Conservation (phyloP, 305 asterid genomes). For the Plantago rigida region DNA sequence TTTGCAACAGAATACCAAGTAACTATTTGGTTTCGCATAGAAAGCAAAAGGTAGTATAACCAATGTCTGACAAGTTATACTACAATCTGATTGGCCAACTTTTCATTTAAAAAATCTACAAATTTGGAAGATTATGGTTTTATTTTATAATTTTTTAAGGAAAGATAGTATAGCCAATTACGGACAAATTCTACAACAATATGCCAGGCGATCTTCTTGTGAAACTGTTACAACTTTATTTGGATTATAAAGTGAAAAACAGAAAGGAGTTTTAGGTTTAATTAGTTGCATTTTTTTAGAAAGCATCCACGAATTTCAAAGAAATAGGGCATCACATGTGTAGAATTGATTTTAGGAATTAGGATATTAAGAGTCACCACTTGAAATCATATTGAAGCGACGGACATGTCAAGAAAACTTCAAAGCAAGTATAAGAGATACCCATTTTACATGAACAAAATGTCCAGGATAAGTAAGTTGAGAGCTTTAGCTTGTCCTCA, state of each 20-base stretch:
- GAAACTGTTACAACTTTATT: too few relatives aligned
- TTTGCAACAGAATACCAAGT: too few relatives aligned
- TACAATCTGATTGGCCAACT: too few relatives aligned
- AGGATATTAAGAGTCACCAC: neutral
- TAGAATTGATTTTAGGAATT: neutral
- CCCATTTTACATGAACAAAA: constrained; percentile 87
- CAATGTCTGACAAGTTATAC: too few relatives aligned
- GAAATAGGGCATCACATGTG: neutral
- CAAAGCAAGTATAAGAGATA: constrained; percentile 25
- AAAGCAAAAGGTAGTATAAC: too few relatives aligned
- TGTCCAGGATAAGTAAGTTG: constrained; percentile 82
- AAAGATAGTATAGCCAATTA: too few relatives aligned
- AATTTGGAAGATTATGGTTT: neutral
- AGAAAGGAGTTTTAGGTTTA: neutral
- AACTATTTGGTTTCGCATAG: too few relatives aligned
- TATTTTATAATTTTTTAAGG: too few relatives aligned
- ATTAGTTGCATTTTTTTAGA: neutral
- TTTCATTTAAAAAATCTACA: neutral
- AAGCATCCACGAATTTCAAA: neutral
- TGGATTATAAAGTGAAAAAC: neutral
- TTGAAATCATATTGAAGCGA: constrained; percentile 12
- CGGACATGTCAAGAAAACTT: constrained; percentile 13
- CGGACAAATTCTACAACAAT: too few relatives aligned
- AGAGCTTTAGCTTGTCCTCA: constrained; percentile 74
- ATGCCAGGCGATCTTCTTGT: too few relatives aligned